Evolutionary conservation across 2,329 filamentous ascomycete species (phyloP).

Genomic region (Fusarium mundagurra): DNA sequence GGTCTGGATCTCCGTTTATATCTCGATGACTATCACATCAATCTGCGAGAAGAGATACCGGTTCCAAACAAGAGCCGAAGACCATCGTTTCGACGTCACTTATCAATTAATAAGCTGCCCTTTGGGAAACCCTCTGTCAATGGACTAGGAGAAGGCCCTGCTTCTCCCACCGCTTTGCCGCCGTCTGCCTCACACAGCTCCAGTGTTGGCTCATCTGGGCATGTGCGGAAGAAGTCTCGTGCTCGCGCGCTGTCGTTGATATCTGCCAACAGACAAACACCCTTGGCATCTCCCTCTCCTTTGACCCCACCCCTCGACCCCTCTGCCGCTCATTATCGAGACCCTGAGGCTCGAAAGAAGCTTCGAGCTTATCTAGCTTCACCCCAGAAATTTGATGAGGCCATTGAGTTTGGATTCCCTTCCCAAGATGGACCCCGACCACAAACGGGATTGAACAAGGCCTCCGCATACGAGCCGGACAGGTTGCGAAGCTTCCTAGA

Average conservation of each 20-base stretch:
- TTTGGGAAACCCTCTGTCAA: slow-evolving; percentile 66
- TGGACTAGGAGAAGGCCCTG: slow-evolving; percentile 53
- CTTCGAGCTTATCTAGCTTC: slow-evolving; percentile 87
- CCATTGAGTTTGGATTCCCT: slow-evolving; percentile 92
- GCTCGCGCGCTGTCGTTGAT: slow-evolving; percentile 65
- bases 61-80: slow-evolving; percentile 56
- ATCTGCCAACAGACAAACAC: slow-evolving; percentile 54
- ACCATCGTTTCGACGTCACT: slow-evolving; percentile 73
- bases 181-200: slow-evolving; percentile 38
- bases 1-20: slow-evolving; percentile 74
- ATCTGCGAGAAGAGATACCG: slow-evolving; percentile 63
- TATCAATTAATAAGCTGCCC: slow-evolving; percentile 76
- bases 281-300: slow-evolving; percentile 35
- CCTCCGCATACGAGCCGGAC: slow-evolving; percentile 53
- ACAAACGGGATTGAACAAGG: slow-evolving; percentile 45
- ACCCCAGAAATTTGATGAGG: slow-evolving; percentile 95
- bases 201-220: slow-evolving; percentile 44
- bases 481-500: slow-evolving; percentile 66
- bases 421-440: slow-evolving; percentile 60
- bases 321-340: slow-evolving; percentile 84
- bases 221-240: slow-evolving; percentile 62
- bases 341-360: slow-evolving; percentile 87
- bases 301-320: slow-evolving; percentile 65
- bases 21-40: slow-evolving; percentile 76
- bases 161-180: slow-evolving; percentile 38